phyloP scores from a whole-genome alignment of 2,329 filamentous ascomycete genomes.

The Colletotrichum gloeosporioides region DNA sequence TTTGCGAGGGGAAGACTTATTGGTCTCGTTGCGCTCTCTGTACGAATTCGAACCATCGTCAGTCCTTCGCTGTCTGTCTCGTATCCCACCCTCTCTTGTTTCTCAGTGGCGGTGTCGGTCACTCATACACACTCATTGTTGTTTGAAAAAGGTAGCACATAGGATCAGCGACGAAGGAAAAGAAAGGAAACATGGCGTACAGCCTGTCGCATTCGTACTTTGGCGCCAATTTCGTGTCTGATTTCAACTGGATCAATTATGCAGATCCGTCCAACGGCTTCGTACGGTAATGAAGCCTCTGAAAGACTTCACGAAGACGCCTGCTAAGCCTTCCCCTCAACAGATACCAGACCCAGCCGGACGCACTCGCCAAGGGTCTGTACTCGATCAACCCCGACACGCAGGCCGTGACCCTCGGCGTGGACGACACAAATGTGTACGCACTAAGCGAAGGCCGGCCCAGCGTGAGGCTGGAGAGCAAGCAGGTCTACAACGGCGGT shows the following conservation, averaged over 20 bases:
- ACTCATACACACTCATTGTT: neutral
- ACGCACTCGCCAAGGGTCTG: slow-evolving; percentile 43
- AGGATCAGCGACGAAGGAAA: neutral
- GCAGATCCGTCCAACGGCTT: slow-evolving; percentile 71
- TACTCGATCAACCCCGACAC: slow-evolving; percentile 46
- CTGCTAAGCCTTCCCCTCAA: neutral
- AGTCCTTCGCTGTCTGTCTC: slow-evolving; percentile 10
- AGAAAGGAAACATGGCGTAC: slow-evolving; percentile 34
- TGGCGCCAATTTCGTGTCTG: slow-evolving; percentile 47
- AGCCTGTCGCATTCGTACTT: slow-evolving; percentile 47
- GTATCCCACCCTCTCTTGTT: neutral
- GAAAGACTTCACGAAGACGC: neutral
- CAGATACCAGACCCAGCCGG: slow-evolving; percentile 49
- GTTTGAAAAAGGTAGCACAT: neutral
- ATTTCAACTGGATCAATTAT: slow-evolving; percentile 56
- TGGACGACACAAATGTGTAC: slow-evolving; percentile 47
- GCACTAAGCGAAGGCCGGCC: slow-evolving; percentile 46
- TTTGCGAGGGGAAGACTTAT: neutral
- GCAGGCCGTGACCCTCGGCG: slow-evolving; percentile 49
- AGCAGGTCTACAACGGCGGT: slow-evolving; percentile 66
- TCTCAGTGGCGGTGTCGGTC: neutral
- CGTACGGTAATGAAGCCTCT: slow-evolving; percentile 55
- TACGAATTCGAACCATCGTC: neutral
- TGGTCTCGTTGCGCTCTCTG: neutral
- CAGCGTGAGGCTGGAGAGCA: slow-evolving; percentile 72